A percentile compares a stretch with the other conserved stretches of the same genome.
These are phyloP conservation scores for Bauhinia variegata DNA, from an alignment of 306 rosid species.

Conservation along the genomic window DNA sequence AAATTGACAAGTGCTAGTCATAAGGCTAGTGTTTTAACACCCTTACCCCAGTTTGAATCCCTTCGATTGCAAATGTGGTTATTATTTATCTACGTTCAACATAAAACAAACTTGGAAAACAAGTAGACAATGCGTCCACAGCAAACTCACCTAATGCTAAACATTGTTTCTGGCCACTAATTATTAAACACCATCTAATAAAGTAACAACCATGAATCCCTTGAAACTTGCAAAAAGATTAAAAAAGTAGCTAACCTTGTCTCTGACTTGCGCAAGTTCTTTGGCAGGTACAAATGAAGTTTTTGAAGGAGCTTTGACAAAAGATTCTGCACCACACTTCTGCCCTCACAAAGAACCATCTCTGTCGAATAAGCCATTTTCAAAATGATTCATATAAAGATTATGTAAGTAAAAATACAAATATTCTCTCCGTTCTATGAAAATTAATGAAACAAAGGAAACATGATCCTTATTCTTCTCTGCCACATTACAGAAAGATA, in stretches of 20 bases:
- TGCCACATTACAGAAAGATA: constrained; percentile 13
- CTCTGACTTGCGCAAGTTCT: constrained; percentile 86
- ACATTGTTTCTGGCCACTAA: constrained; percentile 7
- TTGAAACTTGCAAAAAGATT: constrained; percentile 24
- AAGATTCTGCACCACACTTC: constrained; percentile 60
- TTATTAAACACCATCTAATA: constrained; percentile 22
- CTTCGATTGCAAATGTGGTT: too few relatives aligned
- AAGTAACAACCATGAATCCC: constrained; percentile 5
- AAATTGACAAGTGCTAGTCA: constrained; percentile 31
- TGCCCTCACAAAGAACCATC: constrained; percentile 69
- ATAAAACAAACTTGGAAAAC: background rate
- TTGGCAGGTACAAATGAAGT: constrained; percentile 65
- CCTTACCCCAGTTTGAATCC: too few relatives aligned
- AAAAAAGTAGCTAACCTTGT: constrained; percentile 68
- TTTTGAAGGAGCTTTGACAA: constrained; percentile 73
- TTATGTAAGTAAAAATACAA: constrained; percentile 7
- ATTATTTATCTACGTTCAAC: too few relatives aligned
- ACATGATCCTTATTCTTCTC: constrained; percentile 7
- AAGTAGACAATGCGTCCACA: background rate
- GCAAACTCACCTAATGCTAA: constrained; percentile 24
- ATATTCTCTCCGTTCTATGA: background rate
- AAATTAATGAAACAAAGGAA: constrained; percentile 23
- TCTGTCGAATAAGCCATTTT: constrained; percentile 84
- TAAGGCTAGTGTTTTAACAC: too few relatives aligned
- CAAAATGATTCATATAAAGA: constrained; percentile 67